Evolutionary conservation across 768 basidiomycete genomes (phyloP).

Genomic region (Mycena metata): DNA sequence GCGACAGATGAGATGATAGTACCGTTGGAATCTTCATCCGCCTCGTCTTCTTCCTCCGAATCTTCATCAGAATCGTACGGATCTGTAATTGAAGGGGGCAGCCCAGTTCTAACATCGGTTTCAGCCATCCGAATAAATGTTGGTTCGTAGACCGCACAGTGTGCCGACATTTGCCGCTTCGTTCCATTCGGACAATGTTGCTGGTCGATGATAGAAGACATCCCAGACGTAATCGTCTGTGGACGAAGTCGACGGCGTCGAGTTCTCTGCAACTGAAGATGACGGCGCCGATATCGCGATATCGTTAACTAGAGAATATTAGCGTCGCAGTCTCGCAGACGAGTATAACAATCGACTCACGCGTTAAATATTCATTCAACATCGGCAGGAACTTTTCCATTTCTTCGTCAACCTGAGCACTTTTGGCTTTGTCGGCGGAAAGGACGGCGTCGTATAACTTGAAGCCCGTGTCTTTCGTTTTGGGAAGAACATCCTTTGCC

Average conservation of each 20-base stretch:
- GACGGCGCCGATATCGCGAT: conserved; percentile 32
- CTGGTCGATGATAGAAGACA: conserved; percentile 81
- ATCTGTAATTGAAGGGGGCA: conserved; percentile 70
- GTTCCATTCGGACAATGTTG: conserved; percentile 71
- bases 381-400: conserved; percentile 85
- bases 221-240: conserved; percentile 85
- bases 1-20: background rate
- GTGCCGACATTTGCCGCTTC: conserved; percentile 71
- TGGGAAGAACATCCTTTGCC: conserved; percentile 59
- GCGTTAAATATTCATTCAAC: conserved; percentile 78
- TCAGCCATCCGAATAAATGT: conserved; percentile 12
- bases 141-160: conserved; percentile 59
- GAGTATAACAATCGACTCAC: conserved; percentile 52
- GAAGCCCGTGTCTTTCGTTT: conserved; percentile 56
- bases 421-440: conserved; percentile 47
- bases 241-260: conserved; percentile 20
- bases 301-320: conserved; percentile 44
- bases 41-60: conserved; percentile 79
- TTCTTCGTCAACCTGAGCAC: conserved; percentile 63
- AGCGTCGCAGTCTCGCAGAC: background rate
- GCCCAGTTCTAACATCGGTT: conserved; percentile 63
- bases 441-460: conserved; percentile 82
- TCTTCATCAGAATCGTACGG: conserved; percentile 73
- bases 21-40: conserved; percentile 91
- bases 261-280: conserved; percentile 10